Evolutionary conservation across 83 land plant genomes (phyloP).

Genomic region (Thuja plicata): DNA sequence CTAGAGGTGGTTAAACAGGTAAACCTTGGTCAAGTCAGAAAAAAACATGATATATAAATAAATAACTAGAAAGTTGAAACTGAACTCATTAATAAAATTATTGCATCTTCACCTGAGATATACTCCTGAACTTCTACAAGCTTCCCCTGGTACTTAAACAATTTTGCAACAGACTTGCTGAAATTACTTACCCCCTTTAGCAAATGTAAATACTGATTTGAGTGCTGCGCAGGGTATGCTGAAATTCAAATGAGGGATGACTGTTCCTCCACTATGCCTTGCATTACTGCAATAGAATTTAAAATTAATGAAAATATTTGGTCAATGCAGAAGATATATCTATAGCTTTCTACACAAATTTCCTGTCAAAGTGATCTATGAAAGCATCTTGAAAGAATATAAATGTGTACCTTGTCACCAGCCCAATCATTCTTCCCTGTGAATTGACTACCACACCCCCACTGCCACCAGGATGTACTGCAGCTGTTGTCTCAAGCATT

Average conservation of each 20-base stretch:
- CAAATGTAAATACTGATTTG: conserved; percentile 61
- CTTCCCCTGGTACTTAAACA: not conserved
- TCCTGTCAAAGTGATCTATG: not conserved
- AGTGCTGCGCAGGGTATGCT: conserved; percentile 84
- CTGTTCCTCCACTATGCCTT: conserved; percentile 80
- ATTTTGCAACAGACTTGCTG: conserved; percentile 6
- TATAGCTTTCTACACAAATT: not conserved
- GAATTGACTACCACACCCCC: conserved; percentile 94
- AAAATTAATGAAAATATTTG: not conserved
- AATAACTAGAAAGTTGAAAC: not conserved
- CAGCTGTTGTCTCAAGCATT: conserved; percentile 94
- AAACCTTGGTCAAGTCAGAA: not conserved
- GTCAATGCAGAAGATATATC: conserved; percentile 7
- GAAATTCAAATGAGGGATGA: conserved; percentile 91
- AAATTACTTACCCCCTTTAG: conserved; percentile 39
- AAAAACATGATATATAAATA: not conserved
- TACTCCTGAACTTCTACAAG: not conserved
- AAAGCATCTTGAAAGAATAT: conserved; percentile 5
- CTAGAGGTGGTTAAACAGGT: not conserved
- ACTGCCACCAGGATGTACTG: conserved; percentile 96
- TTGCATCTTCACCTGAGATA: not conserved
- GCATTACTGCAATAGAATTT: conserved; percentile 64
- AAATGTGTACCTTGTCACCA: conserved; percentile 80
- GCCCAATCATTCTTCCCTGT: conserved; percentile 80
- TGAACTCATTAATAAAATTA: not conserved